Percentiles rank a stretch among this genome's conserved stretches.
Conservation (phyloP, 1,139 yeast species). For the Yamadazyma dushanensis region DNA sequence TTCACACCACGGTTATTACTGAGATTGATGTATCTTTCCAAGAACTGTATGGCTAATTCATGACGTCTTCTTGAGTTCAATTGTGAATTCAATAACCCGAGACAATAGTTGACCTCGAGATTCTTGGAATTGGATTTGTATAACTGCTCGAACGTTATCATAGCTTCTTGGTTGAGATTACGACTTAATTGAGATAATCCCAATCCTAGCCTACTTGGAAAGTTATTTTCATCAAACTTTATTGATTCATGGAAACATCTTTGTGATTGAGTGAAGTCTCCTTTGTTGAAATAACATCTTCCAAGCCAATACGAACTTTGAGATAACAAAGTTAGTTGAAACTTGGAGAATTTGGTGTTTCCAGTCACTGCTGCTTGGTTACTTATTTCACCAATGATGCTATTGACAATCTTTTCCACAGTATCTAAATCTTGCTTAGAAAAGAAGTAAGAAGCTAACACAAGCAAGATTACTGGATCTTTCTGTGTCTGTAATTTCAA, state of each 20-base stretch:
- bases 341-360: constrained; percentile 26
- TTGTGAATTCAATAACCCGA: constrained; percentile 72
- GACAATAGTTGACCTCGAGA: constrained; percentile 71
- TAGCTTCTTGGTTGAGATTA: constrained; percentile 78
- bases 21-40: constrained; percentile 72
- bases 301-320: constrained; percentile 88
- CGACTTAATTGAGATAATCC: constrained; percentile 84
- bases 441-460: constrained; percentile 55
- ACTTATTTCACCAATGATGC: constrained; percentile 42
- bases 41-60: constrained; percentile 58
- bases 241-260: constrained; percentile 72
- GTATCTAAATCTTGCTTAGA: constrained; percentile 57
- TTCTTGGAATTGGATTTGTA: constrained; percentile 67
- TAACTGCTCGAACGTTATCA: constrained; percentile 77
- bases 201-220: constrained; percentile 75
- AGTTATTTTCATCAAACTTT: constrained; percentile 58
- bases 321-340: constrained; percentile 50
- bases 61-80: constrained; percentile 36
- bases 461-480: constrained; percentile 45
- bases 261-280: constrained; percentile 68
- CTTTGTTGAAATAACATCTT: constrained; percentile 62
- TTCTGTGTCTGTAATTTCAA: constrained; percentile 21
- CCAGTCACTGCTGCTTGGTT: constrained; percentile 18
- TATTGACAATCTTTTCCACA: constrained; percentile 58
- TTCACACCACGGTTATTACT: constrained; percentile 48